Conservation (phyloP, 2,329 filamentous ascomycete genomes). For the Alternaria panax region DNA sequence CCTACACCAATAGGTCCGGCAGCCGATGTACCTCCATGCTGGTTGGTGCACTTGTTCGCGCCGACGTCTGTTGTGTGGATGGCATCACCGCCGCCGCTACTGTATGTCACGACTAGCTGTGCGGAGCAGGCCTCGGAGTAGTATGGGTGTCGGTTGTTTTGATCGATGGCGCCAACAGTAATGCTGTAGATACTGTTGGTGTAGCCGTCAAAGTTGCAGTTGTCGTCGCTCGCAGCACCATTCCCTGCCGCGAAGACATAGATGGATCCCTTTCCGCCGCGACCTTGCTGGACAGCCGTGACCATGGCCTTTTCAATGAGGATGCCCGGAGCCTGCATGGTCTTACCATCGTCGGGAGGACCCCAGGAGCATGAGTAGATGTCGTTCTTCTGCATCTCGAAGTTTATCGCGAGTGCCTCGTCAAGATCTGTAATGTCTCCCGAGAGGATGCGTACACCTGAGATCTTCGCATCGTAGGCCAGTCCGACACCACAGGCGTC, state of each 20-base stretch:
- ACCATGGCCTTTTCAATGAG: slow-evolving; percentile 91
- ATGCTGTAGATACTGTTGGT: slow-evolving; percentile 99
- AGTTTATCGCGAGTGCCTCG: slow-evolving; percentile 91
- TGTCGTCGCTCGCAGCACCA: slow-evolving; percentile 84
- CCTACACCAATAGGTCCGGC: slow-evolving; percentile 92
- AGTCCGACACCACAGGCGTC: slow-evolving; percentile 95
- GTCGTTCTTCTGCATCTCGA: slow-evolving; percentile 86
- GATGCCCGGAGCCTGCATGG: slow-evolving; percentile 92
- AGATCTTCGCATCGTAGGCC: slow-evolving; percentile 88
- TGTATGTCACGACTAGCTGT: slow-evolving; percentile 94
- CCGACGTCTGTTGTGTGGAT: slow-evolving; percentile 98
- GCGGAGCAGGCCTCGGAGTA: slow-evolving; percentile 98
- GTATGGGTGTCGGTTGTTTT: slow-evolving; percentile 86
- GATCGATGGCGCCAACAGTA: slow-evolving; percentile 90
- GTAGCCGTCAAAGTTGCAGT: slow-evolving; percentile 99
- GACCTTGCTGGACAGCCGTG: slow-evolving; percentile 88
- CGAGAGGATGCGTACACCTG: slow-evolving; percentile 90
- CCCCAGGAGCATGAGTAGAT: slow-evolving; percentile 99
- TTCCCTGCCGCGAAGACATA: slow-evolving; percentile 98
- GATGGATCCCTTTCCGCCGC: slow-evolving; percentile 82
- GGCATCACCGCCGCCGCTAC: slow-evolving; percentile 84
- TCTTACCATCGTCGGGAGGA: slow-evolving; percentile 87
- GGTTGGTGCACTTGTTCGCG: slow-evolving; percentile 74
- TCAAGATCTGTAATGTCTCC: slow-evolving; percentile 91
- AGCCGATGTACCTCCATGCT: slow-evolving; percentile 94